Evolutionary conservation across 1,284 basidiomycete genomes (phyloP).

Genomic region (Jaminaea rosea): DNA sequence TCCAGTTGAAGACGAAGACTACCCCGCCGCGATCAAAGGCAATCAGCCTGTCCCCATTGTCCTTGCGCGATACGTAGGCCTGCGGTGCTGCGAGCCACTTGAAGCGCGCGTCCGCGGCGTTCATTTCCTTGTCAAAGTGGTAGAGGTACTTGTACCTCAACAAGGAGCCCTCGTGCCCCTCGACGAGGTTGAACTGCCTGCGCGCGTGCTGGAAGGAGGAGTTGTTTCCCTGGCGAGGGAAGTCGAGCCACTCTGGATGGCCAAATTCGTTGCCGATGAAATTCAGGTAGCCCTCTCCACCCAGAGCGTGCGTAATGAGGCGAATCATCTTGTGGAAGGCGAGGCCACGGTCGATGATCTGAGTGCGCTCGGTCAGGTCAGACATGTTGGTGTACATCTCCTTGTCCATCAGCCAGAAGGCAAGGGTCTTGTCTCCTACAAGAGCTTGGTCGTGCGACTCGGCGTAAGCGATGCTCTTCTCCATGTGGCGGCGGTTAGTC

Average conservation of each 20-base stretch:
- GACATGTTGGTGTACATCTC: constrained; percentile 85
- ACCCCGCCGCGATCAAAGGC: constrained; percentile 86
- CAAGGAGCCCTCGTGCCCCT: constrained; percentile 56
- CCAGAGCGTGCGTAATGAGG: constrained; percentile 78
- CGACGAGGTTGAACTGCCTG: constrained; percentile 88
- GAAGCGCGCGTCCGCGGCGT: constrained; percentile 67
- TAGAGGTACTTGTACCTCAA: constrained; percentile 88
- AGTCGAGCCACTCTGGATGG: constrained; percentile 98
- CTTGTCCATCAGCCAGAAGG: constrained; percentile 99
- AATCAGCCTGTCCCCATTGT: constrained; percentile 63
- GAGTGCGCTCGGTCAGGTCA: constrained; percentile 73
- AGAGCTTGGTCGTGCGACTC: constrained; percentile 97
- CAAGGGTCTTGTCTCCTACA: constrained; percentile 94
- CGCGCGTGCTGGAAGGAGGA: constrained; percentile 85
- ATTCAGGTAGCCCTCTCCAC: constrained; percentile 94
- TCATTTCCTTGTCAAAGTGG: constrained; percentile 90
- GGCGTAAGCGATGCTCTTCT: constrained; percentile 87
- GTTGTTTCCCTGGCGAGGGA: constrained; percentile 86
- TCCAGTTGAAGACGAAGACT: constrained; percentile 95
- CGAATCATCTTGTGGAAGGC: constrained; percentile 96
- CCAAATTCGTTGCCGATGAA: constrained; percentile 98
- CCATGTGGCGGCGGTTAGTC: constrained; percentile 76
- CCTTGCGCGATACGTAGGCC: constrained; percentile 60
- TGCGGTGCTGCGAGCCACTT: constrained; percentile 77
- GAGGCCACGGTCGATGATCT: constrained; percentile 76